Base-by-base conservation (phyloP, 1,139 yeast genomes). In the Taphrina communis region DNA sequence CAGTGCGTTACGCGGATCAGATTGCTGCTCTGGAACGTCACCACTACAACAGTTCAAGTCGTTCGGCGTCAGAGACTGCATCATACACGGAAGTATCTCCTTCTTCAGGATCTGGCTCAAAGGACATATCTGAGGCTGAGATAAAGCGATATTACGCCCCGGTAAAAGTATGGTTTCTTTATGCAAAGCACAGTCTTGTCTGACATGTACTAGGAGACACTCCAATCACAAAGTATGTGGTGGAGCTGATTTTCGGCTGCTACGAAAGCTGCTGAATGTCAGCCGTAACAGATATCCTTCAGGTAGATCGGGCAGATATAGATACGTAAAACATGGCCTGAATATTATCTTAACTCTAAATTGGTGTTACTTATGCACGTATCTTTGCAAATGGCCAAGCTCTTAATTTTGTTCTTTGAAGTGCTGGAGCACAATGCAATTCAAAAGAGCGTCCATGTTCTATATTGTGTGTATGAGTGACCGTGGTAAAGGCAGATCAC, bases 1-100 rank as follows among this genome's bases (percentile, higher is more conserved):
- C 78, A n/a, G 77, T 52, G 8, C 73, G 73, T 52, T 73, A 73
- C 66, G 75, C 75, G 12, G 77, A 76, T 71, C 62, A 58, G 25
- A 58, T 58, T 25, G 62, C 62, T 14, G 48, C 46, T 25, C 42
- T 58, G 39, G 62, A 58, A 48, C 52, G 62, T 7, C 53, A 58
- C 25, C 62, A 58, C 42, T 58, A 58, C 31, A 44, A 58, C 35
- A 58, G 62, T 46, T 58, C 62, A n/a, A 58, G 62, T 19, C 42
- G 62, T n/a, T 36, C 52, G 5, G 53, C 51, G 6, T 42, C 53
- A 2, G 62, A 44, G 39, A 44, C 62, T 39, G 60, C 39, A 14
- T 56, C 60, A 3, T 56, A 39, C 60, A 56, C 60, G 1, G 60
- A 56, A n/a, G 42, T 56, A 48, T 56, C 60, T 17, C 60, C 60